A percentile compares a stretch with the other conserved stretches of the same genome.
Conservation (phyloP, 78 protist genomes). For the Dictyostelium firmibasis region DNA sequence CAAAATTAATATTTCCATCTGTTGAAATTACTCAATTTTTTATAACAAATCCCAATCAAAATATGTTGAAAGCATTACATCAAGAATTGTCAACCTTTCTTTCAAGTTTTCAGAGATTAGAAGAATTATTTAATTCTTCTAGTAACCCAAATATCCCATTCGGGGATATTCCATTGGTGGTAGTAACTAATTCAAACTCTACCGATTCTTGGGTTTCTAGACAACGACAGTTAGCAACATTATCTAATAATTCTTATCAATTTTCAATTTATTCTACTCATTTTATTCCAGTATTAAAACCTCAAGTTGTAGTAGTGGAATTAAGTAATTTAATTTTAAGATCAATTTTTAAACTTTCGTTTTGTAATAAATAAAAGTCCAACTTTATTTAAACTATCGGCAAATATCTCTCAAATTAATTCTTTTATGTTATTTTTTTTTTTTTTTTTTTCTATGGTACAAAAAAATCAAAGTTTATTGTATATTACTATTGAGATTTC, state of each 20-base stretch:
- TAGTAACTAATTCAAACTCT: neutral
- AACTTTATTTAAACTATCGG: no score
- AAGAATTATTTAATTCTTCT: neutral
- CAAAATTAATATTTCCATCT: neutral
- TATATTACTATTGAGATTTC: neutral
- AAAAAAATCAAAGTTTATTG: neutral
- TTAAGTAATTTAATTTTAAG: neutral
- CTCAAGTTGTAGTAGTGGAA: neutral
- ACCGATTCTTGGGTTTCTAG: slow-evolving; percentile 1
- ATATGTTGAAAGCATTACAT: neutral
- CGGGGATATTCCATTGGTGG: slow-evolving; percentile 10
- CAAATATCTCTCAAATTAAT: no score
- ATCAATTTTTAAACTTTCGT: neutral
- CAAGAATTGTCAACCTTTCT: slow-evolving; percentile 19
- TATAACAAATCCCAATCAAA: neutral
- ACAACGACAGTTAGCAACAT: neutral
- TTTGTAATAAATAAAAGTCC: neutral
- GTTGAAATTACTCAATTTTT: neutral
- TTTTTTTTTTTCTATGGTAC: no score
- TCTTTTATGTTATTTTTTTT: no score
- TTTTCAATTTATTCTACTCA: neutral
- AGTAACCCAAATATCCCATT: neutral
- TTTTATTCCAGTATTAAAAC: slow-evolving; percentile 12
- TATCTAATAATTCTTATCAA: neutral
- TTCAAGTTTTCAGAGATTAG: neutral